Conservation (phyloP, 176 grass and related monocot genomes). For the Juncus effusus region DNA sequence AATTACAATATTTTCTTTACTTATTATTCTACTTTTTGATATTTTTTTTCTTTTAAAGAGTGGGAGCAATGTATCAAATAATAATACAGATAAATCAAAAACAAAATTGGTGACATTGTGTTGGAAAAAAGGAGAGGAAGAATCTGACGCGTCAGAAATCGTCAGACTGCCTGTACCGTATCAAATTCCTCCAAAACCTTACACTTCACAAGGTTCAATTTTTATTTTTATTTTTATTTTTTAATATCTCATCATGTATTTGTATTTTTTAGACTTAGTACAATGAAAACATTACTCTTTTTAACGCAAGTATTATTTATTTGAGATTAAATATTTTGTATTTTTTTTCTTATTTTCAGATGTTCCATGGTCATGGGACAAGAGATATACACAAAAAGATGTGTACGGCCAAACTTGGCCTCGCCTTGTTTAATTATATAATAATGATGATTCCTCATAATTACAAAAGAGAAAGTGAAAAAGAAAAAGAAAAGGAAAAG, state of each 20-base stretch:
- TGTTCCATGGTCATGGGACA: slow-evolving; percentile 93
- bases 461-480: no score
- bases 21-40: not conserved
- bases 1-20: not conserved
- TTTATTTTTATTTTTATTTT: not conserved
- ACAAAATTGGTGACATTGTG: slow-evolving; percentile 63
- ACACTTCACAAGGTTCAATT: slow-evolving; percentile 49
- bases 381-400: slow-evolving; percentile 72
- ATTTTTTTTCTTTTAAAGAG: slow-evolving; percentile 8
- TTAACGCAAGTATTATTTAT: no score
- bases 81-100: slow-evolving; percentile 27
- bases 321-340: not conserved
- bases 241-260: not conserved
- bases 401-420: slow-evolving; percentile 84
- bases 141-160: slow-evolving; percentile 19
- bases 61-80: slow-evolving; percentile 11
- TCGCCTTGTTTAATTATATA: slow-evolving; percentile 44
- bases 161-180: slow-evolving; percentile 79
- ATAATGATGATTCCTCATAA: not conserved
- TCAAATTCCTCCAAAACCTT: slow-evolving; percentile 68
- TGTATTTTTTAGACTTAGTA: no score
- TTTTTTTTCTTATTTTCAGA: slow-evolving; percentile 40
- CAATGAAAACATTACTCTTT: no score
- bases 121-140: slow-evolving; percentile 45
- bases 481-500: no score